phyloP scores from a whole-genome alignment of 2,329 filamentous ascomycete genomes.

The Apiospora saccharicola region DNA sequence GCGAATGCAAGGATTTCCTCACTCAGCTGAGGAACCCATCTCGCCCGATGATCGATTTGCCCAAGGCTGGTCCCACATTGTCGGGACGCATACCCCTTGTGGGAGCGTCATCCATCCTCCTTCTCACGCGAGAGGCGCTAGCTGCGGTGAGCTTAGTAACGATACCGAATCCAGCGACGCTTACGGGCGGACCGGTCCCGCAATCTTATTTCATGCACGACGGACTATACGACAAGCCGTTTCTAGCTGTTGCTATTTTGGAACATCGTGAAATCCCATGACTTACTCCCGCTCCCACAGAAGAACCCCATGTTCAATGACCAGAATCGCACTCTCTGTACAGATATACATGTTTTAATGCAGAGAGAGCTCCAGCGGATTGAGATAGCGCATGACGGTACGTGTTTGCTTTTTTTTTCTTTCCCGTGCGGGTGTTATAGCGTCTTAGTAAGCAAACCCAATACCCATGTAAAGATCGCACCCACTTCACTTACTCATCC shows the following conservation, averaged over 20 bases:
- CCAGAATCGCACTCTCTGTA: neutral
- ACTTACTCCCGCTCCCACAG: neutral
- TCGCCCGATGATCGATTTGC: neutral
- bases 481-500: slow-evolving; percentile 11
- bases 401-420: neutral
- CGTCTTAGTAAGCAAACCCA: neutral
- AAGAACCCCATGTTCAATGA: neutral
- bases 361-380: neutral
- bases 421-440: neutral
- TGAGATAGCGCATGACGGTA: neutral
- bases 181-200: slow-evolving; percentile 16
- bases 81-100: slow-evolving; percentile 5
- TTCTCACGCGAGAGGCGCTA: neutral
- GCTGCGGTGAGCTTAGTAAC: slow-evolving; percentile 1
- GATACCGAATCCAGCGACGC: neutral
- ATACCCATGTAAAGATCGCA: neutral
- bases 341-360: too few relatives aligned
- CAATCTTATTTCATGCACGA: slow-evolving; percentile 5
- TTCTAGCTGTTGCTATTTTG: neutral
- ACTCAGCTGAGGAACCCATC: slow-evolving; percentile 8
- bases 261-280: neutral
- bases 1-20: neutral
- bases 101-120: neutral
- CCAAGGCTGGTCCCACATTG: neutral
- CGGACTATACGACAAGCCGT: neutral